These are phyloP conservation scores for Paramyrothecium sp. DNA, from an alignment of 2,329 filamentous ascomycete species.

Conservation along the genomic window DNA sequence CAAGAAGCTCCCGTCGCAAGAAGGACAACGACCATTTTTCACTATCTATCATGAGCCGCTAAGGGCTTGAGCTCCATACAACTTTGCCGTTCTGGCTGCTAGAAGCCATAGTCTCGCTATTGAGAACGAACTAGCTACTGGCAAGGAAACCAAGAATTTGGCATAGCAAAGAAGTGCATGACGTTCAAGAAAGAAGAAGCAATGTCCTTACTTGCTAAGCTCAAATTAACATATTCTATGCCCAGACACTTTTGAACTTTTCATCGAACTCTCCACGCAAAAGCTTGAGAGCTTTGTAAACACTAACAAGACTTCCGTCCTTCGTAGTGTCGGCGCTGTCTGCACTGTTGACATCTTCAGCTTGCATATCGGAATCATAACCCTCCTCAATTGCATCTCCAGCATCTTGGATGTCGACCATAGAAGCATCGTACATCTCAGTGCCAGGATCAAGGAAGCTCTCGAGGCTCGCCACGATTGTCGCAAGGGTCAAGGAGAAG, in stretches of 20 bases:
- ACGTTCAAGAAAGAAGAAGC: too few species aligned
- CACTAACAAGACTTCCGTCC: slow-evolving; percentile 45
- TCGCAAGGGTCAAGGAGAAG: slow-evolving; percentile 59
- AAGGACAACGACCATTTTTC: too few species aligned
- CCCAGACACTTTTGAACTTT: slow-evolving; percentile 63
- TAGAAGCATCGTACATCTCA: slow-evolving; percentile 16
- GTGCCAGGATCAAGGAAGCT: slow-evolving; percentile 46
- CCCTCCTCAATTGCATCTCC: slow-evolving; percentile 23
- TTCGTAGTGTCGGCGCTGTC: slow-evolving; percentile 34
- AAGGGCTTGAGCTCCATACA: too few species aligned
- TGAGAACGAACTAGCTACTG: too few species aligned
- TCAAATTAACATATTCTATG: too few species aligned
- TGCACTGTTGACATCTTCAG: slow-evolving; percentile 39
- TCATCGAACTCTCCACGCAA: slow-evolving; percentile 60
- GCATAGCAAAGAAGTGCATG: too few species aligned
- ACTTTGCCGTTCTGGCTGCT: too few species aligned
- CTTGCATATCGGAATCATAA: slow-evolving; percentile 21
- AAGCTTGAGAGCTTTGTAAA: slow-evolving; percentile 57
- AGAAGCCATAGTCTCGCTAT: too few species aligned
- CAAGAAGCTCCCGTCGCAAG: too few species aligned
- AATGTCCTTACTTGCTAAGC: too few species aligned
- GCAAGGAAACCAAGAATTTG: too few species aligned
- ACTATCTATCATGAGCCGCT: too few species aligned
- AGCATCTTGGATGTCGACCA: slow-evolving; percentile 43
- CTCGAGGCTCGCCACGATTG: slow-evolving; percentile 65